These are phyloP conservation scores for Erythrophleum ivorense DNA, from an alignment of 331 rosid genomes.

Conservation along the genomic window DNA sequence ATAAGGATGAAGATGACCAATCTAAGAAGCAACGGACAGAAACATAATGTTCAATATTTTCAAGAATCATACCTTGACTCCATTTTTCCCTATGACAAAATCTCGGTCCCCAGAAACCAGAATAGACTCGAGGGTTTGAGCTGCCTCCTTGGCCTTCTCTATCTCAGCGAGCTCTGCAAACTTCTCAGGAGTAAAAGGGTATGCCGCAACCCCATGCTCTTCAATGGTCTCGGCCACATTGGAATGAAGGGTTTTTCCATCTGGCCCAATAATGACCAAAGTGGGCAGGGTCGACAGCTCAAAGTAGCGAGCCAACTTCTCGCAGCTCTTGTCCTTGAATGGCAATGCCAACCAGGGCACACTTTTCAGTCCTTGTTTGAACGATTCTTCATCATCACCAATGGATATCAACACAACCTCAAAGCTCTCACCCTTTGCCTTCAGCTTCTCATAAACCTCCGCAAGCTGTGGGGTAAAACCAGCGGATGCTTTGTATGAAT, in stretches of 20 bases:
- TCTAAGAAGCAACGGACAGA: background rate
- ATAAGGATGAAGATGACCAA: background rate
- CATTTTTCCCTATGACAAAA: slow-evolving; percentile 61
- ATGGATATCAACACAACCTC: slow-evolving; percentile 66
- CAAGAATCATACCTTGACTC: slow-evolving; percentile 58
- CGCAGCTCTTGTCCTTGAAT: slow-evolving; percentile 52
- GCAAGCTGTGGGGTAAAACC: slow-evolving; percentile 55
- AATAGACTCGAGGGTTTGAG: slow-evolving; percentile 73
- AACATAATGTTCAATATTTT: background rate
- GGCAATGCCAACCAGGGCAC: slow-evolving; percentile 77
- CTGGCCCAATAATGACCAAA: slow-evolving; percentile 67
- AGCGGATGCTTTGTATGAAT: slow-evolving; percentile 20
- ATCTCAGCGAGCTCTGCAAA: slow-evolving; percentile 62
- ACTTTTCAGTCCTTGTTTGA: slow-evolving; percentile 44
- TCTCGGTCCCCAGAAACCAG: slow-evolving; percentile 58
- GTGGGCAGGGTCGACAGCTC: slow-evolving; percentile 65
- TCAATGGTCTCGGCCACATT: slow-evolving; percentile 62
- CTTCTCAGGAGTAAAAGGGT: slow-evolving; percentile 78
- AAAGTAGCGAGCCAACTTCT: slow-evolving; percentile 55
- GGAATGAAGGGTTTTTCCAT: slow-evolving; percentile 66
- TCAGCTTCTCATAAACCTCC: slow-evolving; percentile 59
- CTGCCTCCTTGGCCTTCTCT: slow-evolving; percentile 61
- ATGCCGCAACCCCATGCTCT: slow-evolving; percentile 66
- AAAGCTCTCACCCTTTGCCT: slow-evolving; percentile 61
- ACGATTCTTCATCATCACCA: slow-evolving; percentile 59